A percentile compares a stretch with the other conserved stretches of the same genome.
Evolutionary conservation across 1,139 yeast species (phyloP).

Genomic region (Pichia sp.): DNA sequence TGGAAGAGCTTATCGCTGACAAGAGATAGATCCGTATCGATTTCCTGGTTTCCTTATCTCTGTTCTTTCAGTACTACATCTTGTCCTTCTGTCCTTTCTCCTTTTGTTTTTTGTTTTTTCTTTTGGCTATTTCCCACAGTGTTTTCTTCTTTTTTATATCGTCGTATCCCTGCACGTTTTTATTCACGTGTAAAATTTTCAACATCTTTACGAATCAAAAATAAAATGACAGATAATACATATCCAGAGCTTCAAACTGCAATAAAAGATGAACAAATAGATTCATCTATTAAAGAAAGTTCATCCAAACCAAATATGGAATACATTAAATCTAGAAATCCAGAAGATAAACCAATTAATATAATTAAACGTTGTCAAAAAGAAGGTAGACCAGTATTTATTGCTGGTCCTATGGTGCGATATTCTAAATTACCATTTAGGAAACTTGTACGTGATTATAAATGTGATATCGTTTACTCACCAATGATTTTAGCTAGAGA

Average conservation of each 20-base stretch:
- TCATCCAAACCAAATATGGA: slow-evolving; percentile 2
- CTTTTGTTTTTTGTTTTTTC: no score
- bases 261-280: not conserved
- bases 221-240: not conserved
- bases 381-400: slow-evolving; percentile 56
- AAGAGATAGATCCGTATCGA: no score
- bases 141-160: no score
- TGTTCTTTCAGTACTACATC: no score
- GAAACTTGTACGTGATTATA: slow-evolving; percentile 66
- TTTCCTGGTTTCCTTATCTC: no score
- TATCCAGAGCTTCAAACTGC: slow-evolving; percentile 1
- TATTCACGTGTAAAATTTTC: no score
- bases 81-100: no score
- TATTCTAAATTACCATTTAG: slow-evolving; percentile 92
- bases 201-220: no score
- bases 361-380: slow-evolving; percentile 42
- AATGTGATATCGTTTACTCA: slow-evolving; percentile 79
- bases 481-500: slow-evolving; percentile 97
- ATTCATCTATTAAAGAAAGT: not conserved
- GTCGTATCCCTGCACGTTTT: no score
- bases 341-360: slow-evolving; percentile 49
- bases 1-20: no score
- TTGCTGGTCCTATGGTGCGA: slow-evolving; percentile 97
- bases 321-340: slow-evolving; percentile 30
- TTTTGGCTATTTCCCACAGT: no score